Evolutionary conservation across 2,329 filamentous ascomycete genomes (phyloP), one percentile per base, ranked within the genome.

Genomic region (Lasiodiplodia sp.): DNA sequence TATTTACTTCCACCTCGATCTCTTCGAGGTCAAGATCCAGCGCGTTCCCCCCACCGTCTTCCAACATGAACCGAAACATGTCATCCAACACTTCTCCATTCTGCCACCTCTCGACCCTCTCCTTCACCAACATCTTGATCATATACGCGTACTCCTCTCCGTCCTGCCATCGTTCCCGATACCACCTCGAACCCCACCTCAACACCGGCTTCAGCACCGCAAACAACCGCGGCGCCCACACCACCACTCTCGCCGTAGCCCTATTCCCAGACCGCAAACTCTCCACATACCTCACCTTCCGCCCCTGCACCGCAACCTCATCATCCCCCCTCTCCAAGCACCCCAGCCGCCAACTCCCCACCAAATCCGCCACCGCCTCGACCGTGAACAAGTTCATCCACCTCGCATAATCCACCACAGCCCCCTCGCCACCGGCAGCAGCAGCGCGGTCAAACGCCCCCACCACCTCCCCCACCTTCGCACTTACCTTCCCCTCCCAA

Each of bases 301-400:
- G 11, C 37, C 14, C 12, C 37, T 38, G 12, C 83, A 0, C 87
- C 77, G 2, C 85, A 85, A 73, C 88, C 16, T 23, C 47, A 11
- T 51, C 47, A 10, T 51, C 47, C 18, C 47, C 47, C 47, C 47
- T 51, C 47, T n/a, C 18, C 47, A 51, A 51, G 2, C 47, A 51
- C 47, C 47, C 47, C 3, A 51, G 18, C 47, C 47, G 87, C 47
- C 47, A 51, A 7, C 47, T 23, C 47, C 47, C 47, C 47, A 51
- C 47, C 47, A 51, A 11, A 65, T 87, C 84, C 16, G 83, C 84
- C 64, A 87, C 87, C 1, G 84, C 85, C 68, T 88, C 86, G 12
- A 87, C 77, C 0, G 84, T 85, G 73, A 87, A 87, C 77, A 85
- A 86, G 73, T 87, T 87, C 25, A 81, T 80, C 82, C 82, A 88